Percentiles rank a stretch among this genome's conserved stretches.
These are phyloP conservation scores for Scolecobasidium constrictum DNA, from an alignment of 2,329 filamentous ascomycete genomes.

Conservation along the genomic window DNA sequence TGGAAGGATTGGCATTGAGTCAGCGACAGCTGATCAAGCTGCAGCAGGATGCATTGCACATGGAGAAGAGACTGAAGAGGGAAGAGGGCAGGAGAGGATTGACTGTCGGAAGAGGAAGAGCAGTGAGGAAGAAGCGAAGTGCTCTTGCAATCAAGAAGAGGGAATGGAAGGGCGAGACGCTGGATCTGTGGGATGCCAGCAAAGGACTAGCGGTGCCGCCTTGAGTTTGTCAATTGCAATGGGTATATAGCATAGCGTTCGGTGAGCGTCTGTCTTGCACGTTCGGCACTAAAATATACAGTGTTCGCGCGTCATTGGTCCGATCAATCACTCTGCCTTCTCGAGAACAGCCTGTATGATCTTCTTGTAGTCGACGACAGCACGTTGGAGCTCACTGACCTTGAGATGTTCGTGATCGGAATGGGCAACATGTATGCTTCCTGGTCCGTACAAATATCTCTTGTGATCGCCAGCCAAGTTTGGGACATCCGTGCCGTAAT, in stretches of 20 bases:
- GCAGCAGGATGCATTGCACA: constrained; percentile 1
- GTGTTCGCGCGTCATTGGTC: too few species aligned
- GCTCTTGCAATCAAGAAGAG: not conserved
- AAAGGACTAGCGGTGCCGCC: too few species aligned
- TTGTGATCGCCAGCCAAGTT: constrained; percentile 60
- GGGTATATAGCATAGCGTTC: too few species aligned
- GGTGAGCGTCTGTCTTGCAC: too few species aligned
- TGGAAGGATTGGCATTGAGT: constrained; percentile 33
- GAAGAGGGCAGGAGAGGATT: constrained; percentile 2
- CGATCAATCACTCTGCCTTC: too few species aligned
- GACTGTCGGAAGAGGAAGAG: not conserved
- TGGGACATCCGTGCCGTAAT: constrained; percentile 89
- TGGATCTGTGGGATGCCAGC: not conserved
- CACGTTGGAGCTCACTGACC: constrained; percentile 62
- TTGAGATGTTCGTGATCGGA: constrained; percentile 71
- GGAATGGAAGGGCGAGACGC: not conserved
- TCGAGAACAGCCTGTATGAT: constrained; percentile 4
- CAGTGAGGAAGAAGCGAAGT: not conserved
- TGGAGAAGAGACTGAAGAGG: constrained; percentile 1
- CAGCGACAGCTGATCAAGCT: not conserved
- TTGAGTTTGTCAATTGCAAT: too few species aligned
- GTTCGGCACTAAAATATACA: too few species aligned
- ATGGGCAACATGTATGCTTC: constrained; percentile 77
- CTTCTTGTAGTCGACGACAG: constrained; percentile 65
- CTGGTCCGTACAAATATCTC: constrained; percentile 51